Percentiles rank a stretch among this genome's conserved stretches.
These are phyloP conservation scores for Sporothrix schenckii DNA, from an alignment of 2,329 filamentous ascomycete species.

Conservation along the genomic window DNA sequence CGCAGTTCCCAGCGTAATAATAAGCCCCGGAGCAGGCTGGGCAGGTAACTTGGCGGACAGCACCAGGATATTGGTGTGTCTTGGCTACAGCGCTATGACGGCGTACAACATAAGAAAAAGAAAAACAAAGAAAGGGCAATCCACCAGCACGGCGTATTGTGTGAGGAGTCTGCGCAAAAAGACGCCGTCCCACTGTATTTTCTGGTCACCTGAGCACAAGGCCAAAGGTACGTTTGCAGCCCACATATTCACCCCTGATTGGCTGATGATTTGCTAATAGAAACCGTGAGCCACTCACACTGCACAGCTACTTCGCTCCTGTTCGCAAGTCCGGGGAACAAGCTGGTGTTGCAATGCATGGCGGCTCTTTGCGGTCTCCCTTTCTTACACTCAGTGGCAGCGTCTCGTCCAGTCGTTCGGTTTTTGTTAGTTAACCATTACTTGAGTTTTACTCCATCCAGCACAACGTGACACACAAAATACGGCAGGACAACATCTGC, in stretches of 20 bases:
- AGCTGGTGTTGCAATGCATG: constrained; percentile 20
- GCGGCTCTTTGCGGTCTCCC: constrained; percentile 15
- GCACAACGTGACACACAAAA: constrained; percentile 6
- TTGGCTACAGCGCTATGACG: constrained; percentile 30
- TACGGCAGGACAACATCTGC: constrained; percentile 1
- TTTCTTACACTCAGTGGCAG: constrained; percentile 14
- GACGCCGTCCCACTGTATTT: constrained; percentile 21
- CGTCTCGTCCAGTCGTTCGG: constrained; percentile 33
- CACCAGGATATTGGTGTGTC: neutral
- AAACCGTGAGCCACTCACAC: constrained; percentile 19
- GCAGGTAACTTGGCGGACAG: constrained; percentile 3
- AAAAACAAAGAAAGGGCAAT: constrained; percentile 13
- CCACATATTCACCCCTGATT: constrained; percentile 22
- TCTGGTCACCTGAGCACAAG: constrained; percentile 32
- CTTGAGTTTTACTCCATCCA: constrained; percentile 33
- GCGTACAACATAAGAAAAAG: constrained; percentile 19
- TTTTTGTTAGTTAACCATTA: constrained; percentile 37
- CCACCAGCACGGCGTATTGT: constrained; percentile 19
- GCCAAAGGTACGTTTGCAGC: constrained; percentile 24
- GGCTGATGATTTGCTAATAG: constrained; percentile 36
- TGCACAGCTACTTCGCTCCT: neutral
- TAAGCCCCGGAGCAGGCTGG: neutral
- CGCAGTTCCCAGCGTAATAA: neutral
- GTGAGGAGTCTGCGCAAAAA: neutral
- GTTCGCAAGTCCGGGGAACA: constrained; percentile 9